Base-by-base conservation (phyloP, 2,329 filamentous ascomycete species). In the Pseudogymnoascus sp. region DNA sequence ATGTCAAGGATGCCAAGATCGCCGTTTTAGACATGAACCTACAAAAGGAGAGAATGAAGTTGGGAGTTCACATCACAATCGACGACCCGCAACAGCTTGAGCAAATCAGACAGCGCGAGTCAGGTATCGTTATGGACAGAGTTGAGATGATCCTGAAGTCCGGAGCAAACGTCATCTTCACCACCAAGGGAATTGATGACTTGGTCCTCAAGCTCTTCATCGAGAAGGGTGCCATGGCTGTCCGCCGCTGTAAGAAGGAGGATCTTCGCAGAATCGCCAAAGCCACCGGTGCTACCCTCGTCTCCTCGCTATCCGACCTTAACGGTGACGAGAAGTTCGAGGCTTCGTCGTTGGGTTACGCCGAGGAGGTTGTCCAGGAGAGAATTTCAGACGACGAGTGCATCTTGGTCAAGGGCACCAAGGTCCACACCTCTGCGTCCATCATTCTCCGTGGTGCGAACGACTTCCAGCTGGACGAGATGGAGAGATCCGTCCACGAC, bases 271-370 rank as follows among this genome's bases (percentile, higher is more conserved):
- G 95, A 71, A 97, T 99, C 78, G 95, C 95, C 65, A 96, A 90
- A 80, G 95, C 95, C 5, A 96, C 95, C 5, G 95, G 95, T 63
- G 95, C 93, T 18, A 97, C 93, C 16, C 82, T 99, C 64, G 85
- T 99, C 69, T 93, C 90, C 81, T 93, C 92, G 6, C 82, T 99
- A 59, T 97, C 95, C 3, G 96, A 99, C 75, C 81, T 99, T 67
- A 97, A 99, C 74, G 95, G 95, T 64, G 95, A 99, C 75, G 95
- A 99, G 80, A 91, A 89, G 75, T 99, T 97, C 72, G 95, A 99
- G 70, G 80, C 91, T 21, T 92, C 92, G 42, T 90, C 91, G 74
- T 83, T 99, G 38, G 95, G 95, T 65, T 83, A 91, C 68, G 95
- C 95, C 12, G 95, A 99, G 71, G 95, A 97, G 78, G 93, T 99